Evolutionary conservation across 2,329 filamentous ascomycete species (phyloP).

Genomic region (Exophiala bonariae): DNA sequence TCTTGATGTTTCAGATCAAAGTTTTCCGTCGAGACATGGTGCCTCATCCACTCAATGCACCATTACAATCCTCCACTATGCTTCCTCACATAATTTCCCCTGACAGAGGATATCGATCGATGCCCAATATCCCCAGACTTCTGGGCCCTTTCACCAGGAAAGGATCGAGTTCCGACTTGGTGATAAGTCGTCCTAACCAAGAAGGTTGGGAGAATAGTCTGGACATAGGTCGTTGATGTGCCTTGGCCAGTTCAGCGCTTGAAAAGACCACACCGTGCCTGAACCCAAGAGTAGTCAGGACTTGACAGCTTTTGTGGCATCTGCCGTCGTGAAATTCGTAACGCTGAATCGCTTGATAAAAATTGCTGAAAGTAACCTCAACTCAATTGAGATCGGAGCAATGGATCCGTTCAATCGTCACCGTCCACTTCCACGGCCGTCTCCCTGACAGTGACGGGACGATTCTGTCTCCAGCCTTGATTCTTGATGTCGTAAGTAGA

Average conservation of each 20-base stretch:
- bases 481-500: slow-evolving; percentile 15
- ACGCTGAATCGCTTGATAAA: slow-evolving; percentile 5
- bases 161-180: slow-evolving; percentile 14
- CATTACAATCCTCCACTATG: too few species aligned
- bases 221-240: background rate
- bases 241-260: background rate
- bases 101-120: too few species aligned
- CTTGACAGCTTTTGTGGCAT: background rate
- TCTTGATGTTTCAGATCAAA: too few species aligned
- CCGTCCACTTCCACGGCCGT: slow-evolving; percentile 20
- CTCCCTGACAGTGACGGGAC: slow-evolving; percentile 18
- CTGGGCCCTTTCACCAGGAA: background rate
- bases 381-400: background rate
- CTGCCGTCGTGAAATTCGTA: slow-evolving; percentile 11
- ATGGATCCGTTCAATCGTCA: slow-evolving; percentile 13
- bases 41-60: too few species aligned
- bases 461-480: slow-evolving; percentile 19
- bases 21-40: too few species aligned
- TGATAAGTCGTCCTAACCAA: slow-evolving; percentile 1
- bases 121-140: too few species aligned
- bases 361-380: slow-evolving; percentile 4
- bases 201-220: too few species aligned
- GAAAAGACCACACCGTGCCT: background rate
- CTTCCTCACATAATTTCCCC: too few species aligned
- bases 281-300: background rate